A percentile compares a stretch with the other conserved stretches of the same genome.
Evolutionary conservation across 805 yeast genomes (phyloP).

Genomic region (Candida succiphila): DNA sequence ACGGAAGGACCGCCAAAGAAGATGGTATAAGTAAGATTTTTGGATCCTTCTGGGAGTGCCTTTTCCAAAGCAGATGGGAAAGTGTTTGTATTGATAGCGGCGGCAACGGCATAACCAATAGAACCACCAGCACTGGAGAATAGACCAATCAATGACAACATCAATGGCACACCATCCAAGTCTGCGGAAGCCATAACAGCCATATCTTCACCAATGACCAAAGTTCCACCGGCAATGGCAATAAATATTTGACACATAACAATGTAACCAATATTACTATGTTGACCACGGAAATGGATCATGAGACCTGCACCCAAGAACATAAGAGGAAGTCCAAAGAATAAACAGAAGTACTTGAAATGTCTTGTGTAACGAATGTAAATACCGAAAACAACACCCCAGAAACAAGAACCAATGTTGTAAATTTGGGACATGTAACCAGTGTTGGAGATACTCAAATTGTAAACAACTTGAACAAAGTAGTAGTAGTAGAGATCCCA

Average conservation of each 20-base stretch:
- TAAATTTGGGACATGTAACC: conserved; percentile 17
- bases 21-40: conserved; percentile 7
- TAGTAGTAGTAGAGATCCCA: conserved; percentile 15
- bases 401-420: conserved; percentile 16
- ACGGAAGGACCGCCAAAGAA: conserved; percentile 13
- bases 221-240: conserved; percentile 31
- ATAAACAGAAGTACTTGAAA: conserved; percentile 14
- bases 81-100: conserved; percentile 25
- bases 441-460: conserved; percentile 9
- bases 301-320: conserved; percentile 15
- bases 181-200: conserved; percentile 30
- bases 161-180: conserved; percentile 30
- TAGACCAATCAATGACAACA: conserved; percentile 25
- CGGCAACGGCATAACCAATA: conserved; percentile 29
- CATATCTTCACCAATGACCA: conserved; percentile 19
- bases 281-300: conserved; percentile 16
- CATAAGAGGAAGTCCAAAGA: conserved; percentile 13
- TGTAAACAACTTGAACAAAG: conserved; percentile 13
- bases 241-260: conserved; percentile 23
- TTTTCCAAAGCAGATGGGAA: conserved; percentile 16
- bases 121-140: conserved; percentile 27
- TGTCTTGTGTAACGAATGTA: conserved; percentile 10
- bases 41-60: conserved; percentile 17
- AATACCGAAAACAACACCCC: conserved; percentile 12
- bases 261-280: conserved; percentile 11